phyloP scores from a whole-genome alignment of 176 grass and related monocot genomes.

The Oryza officinalis region DNA sequence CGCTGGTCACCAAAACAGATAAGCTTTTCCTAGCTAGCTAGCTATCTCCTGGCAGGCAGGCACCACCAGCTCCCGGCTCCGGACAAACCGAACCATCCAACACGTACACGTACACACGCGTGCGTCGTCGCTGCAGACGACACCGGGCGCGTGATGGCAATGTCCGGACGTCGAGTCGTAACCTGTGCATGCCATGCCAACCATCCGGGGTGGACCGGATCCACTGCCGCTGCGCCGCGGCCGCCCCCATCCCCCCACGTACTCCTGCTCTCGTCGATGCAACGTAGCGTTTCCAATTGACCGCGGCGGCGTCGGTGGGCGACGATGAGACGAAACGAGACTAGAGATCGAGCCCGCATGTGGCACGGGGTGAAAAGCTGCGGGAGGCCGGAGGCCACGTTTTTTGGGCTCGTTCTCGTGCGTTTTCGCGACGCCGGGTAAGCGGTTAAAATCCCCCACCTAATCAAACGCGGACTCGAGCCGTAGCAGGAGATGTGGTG shows the following conservation, averaged over 20 bases:
- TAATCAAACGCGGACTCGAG: conserved; percentile 29
- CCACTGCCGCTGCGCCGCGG: not conserved
- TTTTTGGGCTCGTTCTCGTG: not conserved
- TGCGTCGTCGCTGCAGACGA: not conserved
- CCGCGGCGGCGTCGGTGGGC: conserved; percentile 33
- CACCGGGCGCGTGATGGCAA: not conserved
- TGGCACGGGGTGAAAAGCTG: not conserved
- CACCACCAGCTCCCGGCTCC: conserved; percentile 14
- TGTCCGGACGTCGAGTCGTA: not conserved
- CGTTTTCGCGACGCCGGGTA: conserved; percentile 19
- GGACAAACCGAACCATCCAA: conserved; percentile 32
- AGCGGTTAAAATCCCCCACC: conserved; percentile 7
- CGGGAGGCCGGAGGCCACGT: not conserved
- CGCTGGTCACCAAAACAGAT: not conserved
- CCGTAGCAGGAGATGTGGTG: not conserved
- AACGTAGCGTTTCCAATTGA: conserved; percentile 19
- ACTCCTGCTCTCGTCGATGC: not conserved
- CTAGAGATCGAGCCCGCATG: not conserved
- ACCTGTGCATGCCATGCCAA: not conserved
- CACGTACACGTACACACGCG: not conserved
- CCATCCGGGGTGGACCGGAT: not conserved
- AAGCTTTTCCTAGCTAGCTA: not conserved
- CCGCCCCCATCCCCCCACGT: not conserved
- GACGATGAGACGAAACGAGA: not conserved
- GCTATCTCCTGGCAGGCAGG: conserved; percentile 28